Evolutionary conservation across 345 rosid genomes (phyloP).

Genomic region (Dovyalis caffra): DNA sequence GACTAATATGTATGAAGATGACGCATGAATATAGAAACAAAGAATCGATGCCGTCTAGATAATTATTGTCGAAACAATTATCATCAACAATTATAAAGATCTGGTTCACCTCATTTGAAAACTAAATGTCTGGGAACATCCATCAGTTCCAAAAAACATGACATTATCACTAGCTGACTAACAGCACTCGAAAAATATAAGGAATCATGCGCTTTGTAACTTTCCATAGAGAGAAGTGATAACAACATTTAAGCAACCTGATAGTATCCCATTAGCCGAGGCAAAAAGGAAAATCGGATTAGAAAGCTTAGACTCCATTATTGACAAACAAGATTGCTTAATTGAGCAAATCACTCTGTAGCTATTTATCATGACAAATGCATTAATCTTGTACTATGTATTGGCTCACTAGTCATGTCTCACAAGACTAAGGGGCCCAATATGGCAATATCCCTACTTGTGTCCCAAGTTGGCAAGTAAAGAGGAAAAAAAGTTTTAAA

Average conservation of each 20-base stretch:
- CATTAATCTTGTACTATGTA: background rate
- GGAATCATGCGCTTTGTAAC: slow-evolving; percentile 14
- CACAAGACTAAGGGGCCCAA: no score
- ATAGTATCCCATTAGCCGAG: slow-evolving; percentile 27
- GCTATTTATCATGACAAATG: slow-evolving; percentile 1
- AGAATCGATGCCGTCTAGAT: background rate
- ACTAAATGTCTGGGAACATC: no score
- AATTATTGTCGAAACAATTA: background rate
- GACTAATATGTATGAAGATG: background rate
- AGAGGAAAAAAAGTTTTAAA: background rate
- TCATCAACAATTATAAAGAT: background rate
- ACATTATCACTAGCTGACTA: slow-evolving; percentile 6
- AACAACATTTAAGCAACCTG: slow-evolving; percentile 22
- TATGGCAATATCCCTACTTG: background rate
- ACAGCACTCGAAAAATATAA: slow-evolving; percentile 7
- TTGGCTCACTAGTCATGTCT: background rate
- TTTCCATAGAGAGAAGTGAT: slow-evolving; percentile 20
- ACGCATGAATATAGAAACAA: background rate
- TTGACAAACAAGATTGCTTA: slow-evolving; percentile 15
- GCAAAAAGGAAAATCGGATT: slow-evolving; percentile 10
- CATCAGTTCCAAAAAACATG: background rate
- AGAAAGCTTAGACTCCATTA: slow-evolving; percentile 12
- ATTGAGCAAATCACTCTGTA: background rate
- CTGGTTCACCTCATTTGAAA: slow-evolving; percentile 5
- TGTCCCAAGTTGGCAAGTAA: background rate